Evolutionary conservation across 345 rosid genomes (phyloP).

Genomic region (Boechera retrofracta): DNA sequence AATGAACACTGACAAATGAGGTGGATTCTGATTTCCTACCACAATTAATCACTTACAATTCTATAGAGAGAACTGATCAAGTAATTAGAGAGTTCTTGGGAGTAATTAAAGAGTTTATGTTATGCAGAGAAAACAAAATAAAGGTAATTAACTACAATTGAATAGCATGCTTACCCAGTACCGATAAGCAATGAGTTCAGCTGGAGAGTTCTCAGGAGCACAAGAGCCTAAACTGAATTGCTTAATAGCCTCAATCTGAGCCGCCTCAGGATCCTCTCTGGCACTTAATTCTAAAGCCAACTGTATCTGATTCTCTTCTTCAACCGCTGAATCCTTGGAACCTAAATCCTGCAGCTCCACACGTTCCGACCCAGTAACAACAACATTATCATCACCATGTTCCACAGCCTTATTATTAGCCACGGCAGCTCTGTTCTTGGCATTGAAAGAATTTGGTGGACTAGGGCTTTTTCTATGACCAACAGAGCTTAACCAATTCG

Average conservation of each 20-base stretch:
- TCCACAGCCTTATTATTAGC: conserved; percentile 37
- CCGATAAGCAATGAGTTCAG: conserved; percentile 88
- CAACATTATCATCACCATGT: conserved; percentile 53
- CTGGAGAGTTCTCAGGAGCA: conserved; percentile 85
- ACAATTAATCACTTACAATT: not conserved
- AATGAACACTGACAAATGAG: not conserved
- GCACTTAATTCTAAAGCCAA: conserved; percentile 93
- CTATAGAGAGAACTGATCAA: not conserved
- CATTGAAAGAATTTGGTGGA: conserved; percentile 64
- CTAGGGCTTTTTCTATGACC: conserved; percentile 65
- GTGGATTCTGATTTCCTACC: not conserved
- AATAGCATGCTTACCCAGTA: conserved; percentile 66
- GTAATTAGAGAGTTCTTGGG: not conserved
- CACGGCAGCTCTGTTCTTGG: conserved; percentile 26
- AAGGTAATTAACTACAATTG: not conserved
- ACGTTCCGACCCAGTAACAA: conserved; percentile 39
- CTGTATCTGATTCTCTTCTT: conserved; percentile 95
- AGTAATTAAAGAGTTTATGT: not conserved
- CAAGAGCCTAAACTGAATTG: conserved; percentile 86
- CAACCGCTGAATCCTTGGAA: conserved; percentile 64
- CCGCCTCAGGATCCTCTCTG: conserved; percentile 94
- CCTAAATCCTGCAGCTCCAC: conserved; percentile 27
- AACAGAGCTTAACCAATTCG: conserved; percentile 85
- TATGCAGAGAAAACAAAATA: not conserved
- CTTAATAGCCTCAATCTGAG: conserved; percentile 96